phyloP scores from a whole-genome alignment of 2,329 filamentous ascomycete species.

The Huntiella omanensis region DNA sequence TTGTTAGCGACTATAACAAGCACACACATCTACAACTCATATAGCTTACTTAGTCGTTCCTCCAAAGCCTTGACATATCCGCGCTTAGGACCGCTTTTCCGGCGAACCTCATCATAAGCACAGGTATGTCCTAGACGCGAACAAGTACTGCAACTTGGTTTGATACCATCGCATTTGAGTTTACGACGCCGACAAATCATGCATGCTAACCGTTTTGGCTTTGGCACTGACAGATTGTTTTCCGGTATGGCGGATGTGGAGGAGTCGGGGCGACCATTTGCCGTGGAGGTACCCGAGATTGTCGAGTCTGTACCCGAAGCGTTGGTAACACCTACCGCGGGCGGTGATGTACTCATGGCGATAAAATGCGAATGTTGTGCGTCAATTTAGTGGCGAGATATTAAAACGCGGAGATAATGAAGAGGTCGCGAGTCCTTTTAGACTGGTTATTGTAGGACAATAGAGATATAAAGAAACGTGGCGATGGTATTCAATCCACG shows the following conservation, averaged over 20 bases:
- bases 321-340: neutral
- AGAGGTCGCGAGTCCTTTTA: too few species aligned
- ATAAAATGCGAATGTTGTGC: neutral
- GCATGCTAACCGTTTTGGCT: slow-evolving; percentile 86
- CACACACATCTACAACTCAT: neutral
- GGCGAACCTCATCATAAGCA: slow-evolving; percentile 77
- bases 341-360: too few species aligned
- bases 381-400: neutral
- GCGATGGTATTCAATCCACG: too few species aligned
- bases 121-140: slow-evolving; percentile 71
- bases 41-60: slow-evolving; percentile 64
- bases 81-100: slow-evolving; percentile 86
- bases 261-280: slow-evolving; percentile 18
- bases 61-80: slow-evolving; percentile 91
- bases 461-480: too few species aligned
- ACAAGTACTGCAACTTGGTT: slow-evolving; percentile 77
- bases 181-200: slow-evolving; percentile 88
- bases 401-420: neutral
- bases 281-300: neutral
- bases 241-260: slow-evolving; percentile 21
- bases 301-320: neutral
- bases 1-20: neutral
- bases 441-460: too few species aligned
- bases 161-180: slow-evolving; percentile 68
- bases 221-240: slow-evolving; percentile 43